Conservation (phyloP, 2,329 filamentous ascomycete species). For the Neoscytalidium dimidiatum region DNA sequence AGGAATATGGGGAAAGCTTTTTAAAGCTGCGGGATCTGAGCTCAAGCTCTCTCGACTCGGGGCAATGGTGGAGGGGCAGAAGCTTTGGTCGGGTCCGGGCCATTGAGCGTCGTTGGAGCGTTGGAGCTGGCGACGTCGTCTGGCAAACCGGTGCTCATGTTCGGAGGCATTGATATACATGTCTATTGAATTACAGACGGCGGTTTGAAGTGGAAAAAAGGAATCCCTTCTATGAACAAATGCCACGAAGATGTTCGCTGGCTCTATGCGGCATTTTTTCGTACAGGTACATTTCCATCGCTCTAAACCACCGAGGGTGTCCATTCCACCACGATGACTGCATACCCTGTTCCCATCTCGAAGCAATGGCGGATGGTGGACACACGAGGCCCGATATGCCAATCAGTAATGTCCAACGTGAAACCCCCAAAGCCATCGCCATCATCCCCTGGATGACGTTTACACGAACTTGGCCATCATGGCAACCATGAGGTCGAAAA, state of each 20-base stretch:
- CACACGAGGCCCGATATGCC: conserved; percentile 17
- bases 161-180: conserved; percentile 18
- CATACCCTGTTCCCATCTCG: conserved; percentile 15
- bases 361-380: conserved; percentile 2
- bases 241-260: conserved; percentile 19
- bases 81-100: not conserved
- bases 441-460: conserved; percentile 18
- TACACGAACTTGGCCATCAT: conserved; percentile 23
- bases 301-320: conserved; percentile 16
- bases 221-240: conserved; percentile 20
- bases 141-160: not conserved
- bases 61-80: not conserved
- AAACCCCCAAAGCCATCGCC: not conserved
- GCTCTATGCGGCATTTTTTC: conserved; percentile 21
- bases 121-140: not conserved
- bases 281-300: conserved; percentile 20
- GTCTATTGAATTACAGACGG: conserved; percentile 11
- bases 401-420: conserved; percentile 8
- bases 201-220: conserved; percentile 13
- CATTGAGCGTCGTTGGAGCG: conserved; percentile 1
- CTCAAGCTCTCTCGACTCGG: conserved; percentile 1
- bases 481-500: conserved; percentile 56
- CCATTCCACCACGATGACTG: conserved; percentile 17
- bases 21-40: not conserved
- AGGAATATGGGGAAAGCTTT: conserved; percentile 12